Evolutionary conservation across 2,329 filamentous ascomycete species (phyloP).

Genomic region (Penicillium palitans): DNA sequence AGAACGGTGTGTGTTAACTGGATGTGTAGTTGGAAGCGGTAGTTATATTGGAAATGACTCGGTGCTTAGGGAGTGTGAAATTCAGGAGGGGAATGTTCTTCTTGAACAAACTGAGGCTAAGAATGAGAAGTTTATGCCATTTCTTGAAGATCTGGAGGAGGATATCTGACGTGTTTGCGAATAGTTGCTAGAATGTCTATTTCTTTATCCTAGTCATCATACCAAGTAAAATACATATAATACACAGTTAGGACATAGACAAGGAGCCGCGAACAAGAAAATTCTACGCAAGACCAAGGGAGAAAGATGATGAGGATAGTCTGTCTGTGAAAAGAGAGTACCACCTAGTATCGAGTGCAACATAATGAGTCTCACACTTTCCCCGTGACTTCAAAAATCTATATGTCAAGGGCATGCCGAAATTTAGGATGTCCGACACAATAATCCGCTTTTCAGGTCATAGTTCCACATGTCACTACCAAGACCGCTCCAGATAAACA

Average conservation of each 20-base stretch:
- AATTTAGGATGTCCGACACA: not conserved
- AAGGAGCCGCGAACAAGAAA: too few relatives aligned
- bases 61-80: not conserved
- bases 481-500: not conserved
- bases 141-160: not conserved
- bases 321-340: not conserved
- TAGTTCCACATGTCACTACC: not conserved
- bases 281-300: not conserved
- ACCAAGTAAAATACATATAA: not conserved
- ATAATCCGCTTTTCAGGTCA: not conserved
- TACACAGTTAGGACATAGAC: too few relatives aligned
- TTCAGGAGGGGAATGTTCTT: not conserved
- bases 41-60: not conserved
- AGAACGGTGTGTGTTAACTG: not conserved
- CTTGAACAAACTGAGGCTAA: not conserved
- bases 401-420: not conserved
- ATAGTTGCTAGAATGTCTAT: not conserved
- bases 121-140: slow-evolving; percentile 1
- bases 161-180: not conserved
- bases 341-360: not conserved
- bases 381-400: not conserved
- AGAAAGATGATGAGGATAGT: not conserved
- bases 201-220: not conserved
- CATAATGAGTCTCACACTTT: not conserved
- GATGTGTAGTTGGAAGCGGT: not conserved